These are phyloP conservation scores for Candida yuanshanica DNA, from an alignment of 805 yeast genomes.

Conservation along the genomic window DNA sequence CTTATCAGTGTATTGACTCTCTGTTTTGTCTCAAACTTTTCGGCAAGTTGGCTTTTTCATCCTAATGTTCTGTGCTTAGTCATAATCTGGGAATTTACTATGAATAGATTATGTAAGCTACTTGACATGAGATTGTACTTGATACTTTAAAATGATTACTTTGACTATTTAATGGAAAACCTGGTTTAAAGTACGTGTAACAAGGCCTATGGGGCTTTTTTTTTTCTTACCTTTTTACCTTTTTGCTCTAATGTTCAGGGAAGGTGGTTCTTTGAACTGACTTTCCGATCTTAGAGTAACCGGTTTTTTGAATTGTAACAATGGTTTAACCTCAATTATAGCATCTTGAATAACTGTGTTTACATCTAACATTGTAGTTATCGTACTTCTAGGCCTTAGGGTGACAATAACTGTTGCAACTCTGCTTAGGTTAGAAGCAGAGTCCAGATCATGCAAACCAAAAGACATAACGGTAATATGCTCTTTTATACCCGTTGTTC, in stretches of 20 bases:
- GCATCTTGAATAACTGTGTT: slow-evolving; percentile 3
- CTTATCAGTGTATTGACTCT: slow-evolving; percentile 7
- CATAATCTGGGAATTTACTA: no score
- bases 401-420: slow-evolving; percentile 15
- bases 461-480: slow-evolving; percentile 15
- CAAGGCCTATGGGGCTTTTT: no score
- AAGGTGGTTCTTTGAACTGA: slow-evolving; percentile 8
- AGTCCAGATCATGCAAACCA: slow-evolving; percentile 14
- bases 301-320: slow-evolving; percentile 3
- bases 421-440: slow-evolving; percentile 3
- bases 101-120: no score
- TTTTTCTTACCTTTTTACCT: no score
- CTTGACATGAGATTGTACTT: no score
- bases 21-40: background rate
- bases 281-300: slow-evolving; percentile 11
- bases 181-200: no score
- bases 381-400: slow-evolving; percentile 9
- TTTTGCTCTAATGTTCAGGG: slow-evolving; percentile 18
- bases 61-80: no score
- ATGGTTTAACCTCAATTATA: slow-evolving; percentile 14
- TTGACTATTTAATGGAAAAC: no score
- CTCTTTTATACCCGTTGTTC: slow-evolving; percentile 9
- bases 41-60: no score
- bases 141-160: no score
- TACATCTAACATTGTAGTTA: slow-evolving; percentile 5